Base-by-base conservation (phyloP, 2,329 filamentous ascomycete species). In the Trichoderma arundinaceum region DNA sequence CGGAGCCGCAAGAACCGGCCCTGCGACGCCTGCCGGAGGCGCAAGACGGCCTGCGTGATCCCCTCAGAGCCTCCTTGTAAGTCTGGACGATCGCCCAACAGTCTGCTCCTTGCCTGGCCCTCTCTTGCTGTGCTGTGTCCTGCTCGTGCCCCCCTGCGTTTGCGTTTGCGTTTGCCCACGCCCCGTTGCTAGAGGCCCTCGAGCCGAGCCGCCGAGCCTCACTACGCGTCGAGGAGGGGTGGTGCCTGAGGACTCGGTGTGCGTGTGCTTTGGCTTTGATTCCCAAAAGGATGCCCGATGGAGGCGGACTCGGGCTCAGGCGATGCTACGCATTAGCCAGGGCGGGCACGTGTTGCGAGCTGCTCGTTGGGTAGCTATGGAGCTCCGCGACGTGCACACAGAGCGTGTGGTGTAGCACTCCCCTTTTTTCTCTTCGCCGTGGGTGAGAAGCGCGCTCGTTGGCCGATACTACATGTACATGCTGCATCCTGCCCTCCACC, bases 11-110 rank as follows among this genome's bases (percentile, higher is more conserved):
- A 82, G 72, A 80, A 79, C 65, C 76, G 79, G 32, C 81, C 81
- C 2, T 83, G 81, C 67, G 81, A 82, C 71, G 74, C 76, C 10
- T 82, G 81, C 68, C 78, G 80, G 8, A 74, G 73, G 53, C 74
- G 81, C 17, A 82, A 82, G 72, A 81, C 80, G 48, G 81, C 79
- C n/a, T 82, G 80, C 69, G 77, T 82, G 7, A 82, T 83, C 63
- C 76, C 78, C 35, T 74, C 73, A 10, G 72, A 76, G 65, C 80
- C 80, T 58, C 81, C 80, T 65, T 82, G 81, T 82, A 75, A 72
- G 79, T 66, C 38, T 64, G 12, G 46, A 38, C 46, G 43, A n/a
- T 46, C 66, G 10, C 32, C 67, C 35, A 12, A 9, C 19, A 17
- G 12, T 33, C n/a, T 41, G 52, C 52, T 41, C 33, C 60, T 54